These are phyloP conservation scores for Mediolabrus comicus DNA, from an alignment of 108 stramenopile genomes.

Conservation along the genomic window DNA sequence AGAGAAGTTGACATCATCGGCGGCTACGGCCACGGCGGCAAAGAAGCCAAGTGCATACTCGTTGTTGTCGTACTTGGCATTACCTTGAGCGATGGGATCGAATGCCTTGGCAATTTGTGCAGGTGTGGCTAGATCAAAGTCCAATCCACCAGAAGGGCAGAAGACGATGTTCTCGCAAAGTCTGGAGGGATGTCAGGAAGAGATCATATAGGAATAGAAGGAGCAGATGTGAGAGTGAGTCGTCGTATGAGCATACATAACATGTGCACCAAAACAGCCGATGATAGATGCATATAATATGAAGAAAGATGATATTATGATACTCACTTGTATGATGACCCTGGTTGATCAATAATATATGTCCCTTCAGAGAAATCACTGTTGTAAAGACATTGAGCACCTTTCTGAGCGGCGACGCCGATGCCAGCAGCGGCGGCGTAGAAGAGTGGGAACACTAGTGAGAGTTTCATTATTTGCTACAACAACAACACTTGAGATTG, in stretches of 20 bases:
- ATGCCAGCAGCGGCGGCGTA: not conserved
- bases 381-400: not conserved
- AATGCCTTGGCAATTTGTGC: too few relatives aligned
- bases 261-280: not conserved
- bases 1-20: slow-evolving; percentile 13
- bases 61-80: not conserved
- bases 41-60: slow-evolving; percentile 3
- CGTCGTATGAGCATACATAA: not conserved
- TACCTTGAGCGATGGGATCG: slow-evolving; percentile 1
- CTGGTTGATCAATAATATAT: not conserved
- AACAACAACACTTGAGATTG: too few relatives aligned
- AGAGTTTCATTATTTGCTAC: not conserved
- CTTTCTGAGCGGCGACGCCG: not conserved
- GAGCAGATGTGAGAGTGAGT: not conserved
- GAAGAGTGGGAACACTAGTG: not conserved
- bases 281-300: not conserved
- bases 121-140: too few relatives aligned
- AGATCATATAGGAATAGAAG: not conserved
- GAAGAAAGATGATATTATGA: not conserved
- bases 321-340: not conserved
- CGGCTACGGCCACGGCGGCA: slow-evolving; percentile 27
- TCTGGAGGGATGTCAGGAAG: not conserved
- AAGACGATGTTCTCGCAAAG: slow-evolving; percentile 18
- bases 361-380: not conserved
- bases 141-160: too few relatives aligned